Conservation (phyloP, 371 early-diverging fungal species). For the Syncephalastrum sp. region DNA sequence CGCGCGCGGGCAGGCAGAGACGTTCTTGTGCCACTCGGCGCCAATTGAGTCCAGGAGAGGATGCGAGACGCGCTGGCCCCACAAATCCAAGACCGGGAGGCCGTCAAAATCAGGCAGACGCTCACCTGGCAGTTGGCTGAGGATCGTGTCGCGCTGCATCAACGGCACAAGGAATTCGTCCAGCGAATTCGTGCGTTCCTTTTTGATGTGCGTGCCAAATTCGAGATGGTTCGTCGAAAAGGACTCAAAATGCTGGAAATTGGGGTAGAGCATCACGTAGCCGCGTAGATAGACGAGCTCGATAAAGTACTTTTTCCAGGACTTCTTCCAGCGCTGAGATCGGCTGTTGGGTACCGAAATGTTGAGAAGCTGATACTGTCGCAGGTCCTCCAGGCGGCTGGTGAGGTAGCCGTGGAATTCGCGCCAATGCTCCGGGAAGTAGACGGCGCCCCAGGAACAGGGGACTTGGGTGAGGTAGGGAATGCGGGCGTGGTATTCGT, state of each 20-base stretch:
- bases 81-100: constrained; percentile 55
- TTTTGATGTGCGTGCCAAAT: constrained; percentile 58
- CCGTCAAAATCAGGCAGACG: constrained; percentile 46
- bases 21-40: constrained; percentile 35
- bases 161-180: constrained; percentile 57
- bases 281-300: constrained; percentile 62
- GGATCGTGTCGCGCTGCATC: constrained; percentile 52
- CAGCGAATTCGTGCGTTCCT: constrained; percentile 33
- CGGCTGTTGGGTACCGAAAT: constrained; percentile 57
- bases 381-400: constrained; percentile 45
- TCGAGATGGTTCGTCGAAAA: constrained; percentile 70
- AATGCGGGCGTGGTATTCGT: constrained; percentile 36
- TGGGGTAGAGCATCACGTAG: constrained; percentile 68
- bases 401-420: constrained; percentile 61
- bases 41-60: constrained; percentile 44
- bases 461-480: constrained; percentile 61
- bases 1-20: constrained; percentile 47
- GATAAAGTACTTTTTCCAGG: constrained; percentile 69
- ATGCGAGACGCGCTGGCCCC: constrained; percentile 49
- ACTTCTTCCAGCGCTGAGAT: constrained; percentile 60
- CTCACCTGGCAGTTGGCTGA: constrained; percentile 52
- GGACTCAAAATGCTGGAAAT: constrained; percentile 57
- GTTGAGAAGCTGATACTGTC: constrained; percentile 41
- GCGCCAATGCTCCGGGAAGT: constrained; percentile 69
- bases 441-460: constrained; percentile 71